Base-by-base conservation (phyloP, 164 flowering plant species). In the Macadamia integrifolia region DNA sequence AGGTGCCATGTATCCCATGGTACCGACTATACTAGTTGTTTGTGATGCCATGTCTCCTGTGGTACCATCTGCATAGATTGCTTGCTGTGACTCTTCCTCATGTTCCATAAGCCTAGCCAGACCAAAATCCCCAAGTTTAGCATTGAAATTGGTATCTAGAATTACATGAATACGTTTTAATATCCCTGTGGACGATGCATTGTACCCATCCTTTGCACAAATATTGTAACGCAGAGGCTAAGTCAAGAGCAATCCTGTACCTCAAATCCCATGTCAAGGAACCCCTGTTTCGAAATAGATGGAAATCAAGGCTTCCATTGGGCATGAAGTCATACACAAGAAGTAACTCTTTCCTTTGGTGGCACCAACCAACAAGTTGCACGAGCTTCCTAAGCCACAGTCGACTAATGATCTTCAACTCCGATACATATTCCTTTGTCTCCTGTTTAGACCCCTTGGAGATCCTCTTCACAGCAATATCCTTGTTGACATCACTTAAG, bases 281-380 rank as follows among this genome's bases (percentile, higher is more conserved):
- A 23, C 23, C 23, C 23, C 23, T 23, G 23, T 23, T 23, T 23
- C 23, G 23, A 23, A 23, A 23, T 23, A 23, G 23, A 23, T 23
- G 23, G 23, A 23, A 23, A 23, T 23, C 23, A 23, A 23, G 23
- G 23, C 23, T 23, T 23, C 83, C 82, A 61, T 86, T 86, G 0
- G 82, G 81, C 87, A 86, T 69, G 68, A 74, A 82, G 74, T 85
- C 86, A 57, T 85, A 85, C 9, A 81, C 84, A 15, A 83, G 84
- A 0, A 83, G 56, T 50, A 85, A 76, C 60, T 82, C 83, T 1
- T 71, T 69, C 49, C 56, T 43, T 3, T 80, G 79, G 44, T 82
- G 86, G 65, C 87, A 84, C 87, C 86, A 86, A 29, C 87, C 89
- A 0, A 75, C 46, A 60, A 86, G 80, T 66, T 78, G 79, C 32